Evolutionary conservation across 2,329 filamentous ascomycete species (phyloP).

Genomic region (Fusarium avenaceum): DNA sequence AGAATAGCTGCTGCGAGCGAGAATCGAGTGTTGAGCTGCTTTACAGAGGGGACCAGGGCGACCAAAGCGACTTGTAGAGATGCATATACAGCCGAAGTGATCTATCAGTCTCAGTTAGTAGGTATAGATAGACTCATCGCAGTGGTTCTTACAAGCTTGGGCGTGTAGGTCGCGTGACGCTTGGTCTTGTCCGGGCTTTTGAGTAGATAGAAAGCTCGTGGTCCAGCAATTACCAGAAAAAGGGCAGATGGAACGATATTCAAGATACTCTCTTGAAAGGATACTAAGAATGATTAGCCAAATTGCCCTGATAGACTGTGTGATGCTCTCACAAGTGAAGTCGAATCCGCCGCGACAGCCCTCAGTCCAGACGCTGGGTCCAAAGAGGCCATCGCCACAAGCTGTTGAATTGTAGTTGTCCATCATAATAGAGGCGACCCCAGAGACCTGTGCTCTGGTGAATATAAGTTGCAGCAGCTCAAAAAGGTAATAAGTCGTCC

Average conservation of each 20-base stretch:
- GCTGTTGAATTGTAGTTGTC: slow-evolving; percentile 45
- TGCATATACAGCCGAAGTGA: slow-evolving; percentile 44
- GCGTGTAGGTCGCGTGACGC: slow-evolving; percentile 45
- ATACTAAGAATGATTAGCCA: slow-evolving; percentile 43
- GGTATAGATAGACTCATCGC: too few relatives aligned
- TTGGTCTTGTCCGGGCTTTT: slow-evolving; percentile 45
- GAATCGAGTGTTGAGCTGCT: slow-evolving; percentile 47
- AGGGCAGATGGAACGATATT: slow-evolving; percentile 43
- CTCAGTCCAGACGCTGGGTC: slow-evolving; percentile 48
- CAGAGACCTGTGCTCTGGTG: background rate
- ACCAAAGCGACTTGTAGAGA: slow-evolving; percentile 48
- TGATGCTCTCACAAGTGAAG: slow-evolving; percentile 46
- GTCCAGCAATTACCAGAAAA: slow-evolving; percentile 45
- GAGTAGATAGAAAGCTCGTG: slow-evolving; percentile 46
- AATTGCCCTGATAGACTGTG: background rate
- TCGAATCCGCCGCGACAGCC: slow-evolving; percentile 53
- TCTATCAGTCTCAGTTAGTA: slow-evolving; percentile 20
- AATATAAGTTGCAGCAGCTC: background rate
- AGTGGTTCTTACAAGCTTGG: slow-evolving; percentile 44
- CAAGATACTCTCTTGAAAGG: slow-evolving; percentile 51
- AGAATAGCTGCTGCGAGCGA: slow-evolving; percentile 50
- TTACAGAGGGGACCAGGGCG: slow-evolving; percentile 45
- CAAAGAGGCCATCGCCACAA: slow-evolving; percentile 51
- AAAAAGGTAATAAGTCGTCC: background rate
- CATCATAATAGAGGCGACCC: slow-evolving; percentile 16